phyloP scores from a whole-genome alignment of 495 filamentous ascomycete genomes.

The Xylaria flabelliformis region DNA sequence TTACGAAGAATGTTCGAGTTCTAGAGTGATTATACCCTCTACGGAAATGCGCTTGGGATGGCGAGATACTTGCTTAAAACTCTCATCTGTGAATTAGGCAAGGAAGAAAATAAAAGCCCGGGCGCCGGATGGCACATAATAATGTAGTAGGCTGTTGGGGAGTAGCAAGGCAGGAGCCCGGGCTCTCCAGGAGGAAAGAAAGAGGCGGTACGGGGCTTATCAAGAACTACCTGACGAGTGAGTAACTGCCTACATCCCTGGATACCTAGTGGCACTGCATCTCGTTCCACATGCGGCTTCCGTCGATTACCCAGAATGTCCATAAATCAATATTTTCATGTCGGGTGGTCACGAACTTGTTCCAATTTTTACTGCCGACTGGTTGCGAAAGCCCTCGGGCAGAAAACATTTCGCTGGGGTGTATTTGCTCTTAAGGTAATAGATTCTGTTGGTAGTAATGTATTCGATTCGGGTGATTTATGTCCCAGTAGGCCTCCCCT shows the following conservation, averaged over 20 bases:
- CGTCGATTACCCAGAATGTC: background rate
- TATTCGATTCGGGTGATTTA: background rate
- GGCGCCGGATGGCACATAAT: background rate
- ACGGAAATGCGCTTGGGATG: background rate
- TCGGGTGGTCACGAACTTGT: background rate
- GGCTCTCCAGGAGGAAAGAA: background rate
- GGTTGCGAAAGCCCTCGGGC: background rate
- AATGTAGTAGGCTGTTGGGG: background rate
- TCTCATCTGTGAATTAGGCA: background rate
- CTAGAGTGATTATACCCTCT: background rate
- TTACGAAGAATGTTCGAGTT: background rate
- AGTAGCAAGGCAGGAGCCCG: background rate
- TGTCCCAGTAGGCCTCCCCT: constrained; percentile 31
- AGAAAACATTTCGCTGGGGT: background rate
- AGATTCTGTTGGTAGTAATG: background rate
- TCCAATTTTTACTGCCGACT: too few relatives aligned
- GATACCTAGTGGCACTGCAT: background rate
- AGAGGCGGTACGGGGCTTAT: background rate
- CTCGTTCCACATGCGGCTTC: background rate
- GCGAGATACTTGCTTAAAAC: background rate
- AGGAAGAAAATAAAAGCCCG: background rate
- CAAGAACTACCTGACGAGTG: constrained; percentile 7
- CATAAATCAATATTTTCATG: background rate
- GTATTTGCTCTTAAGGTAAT: background rate
- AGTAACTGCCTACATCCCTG: background rate